Percentiles rank a stretch among this genome's conserved stretches.
phyloP scores from a whole-genome alignment of 139 green algal genomes.

The Limnomonas spitsbergensis region DNA sequence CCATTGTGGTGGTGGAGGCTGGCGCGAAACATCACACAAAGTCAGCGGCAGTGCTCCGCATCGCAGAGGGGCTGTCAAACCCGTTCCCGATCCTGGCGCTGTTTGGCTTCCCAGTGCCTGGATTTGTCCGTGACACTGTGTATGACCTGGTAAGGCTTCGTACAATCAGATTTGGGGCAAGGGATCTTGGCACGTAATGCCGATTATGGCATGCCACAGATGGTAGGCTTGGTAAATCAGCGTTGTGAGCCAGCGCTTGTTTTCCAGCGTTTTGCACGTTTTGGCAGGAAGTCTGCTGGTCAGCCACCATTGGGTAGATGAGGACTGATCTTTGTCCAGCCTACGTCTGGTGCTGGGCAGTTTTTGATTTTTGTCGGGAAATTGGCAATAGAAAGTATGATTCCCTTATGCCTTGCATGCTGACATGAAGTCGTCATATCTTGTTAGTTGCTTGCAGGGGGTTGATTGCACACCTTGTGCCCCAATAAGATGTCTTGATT shows the following conservation, averaged over 20 bases:
- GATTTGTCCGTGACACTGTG: constrained; percentile 44
- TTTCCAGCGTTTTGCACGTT: background rate
- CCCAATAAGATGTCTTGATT: background rate
- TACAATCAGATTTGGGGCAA: background rate
- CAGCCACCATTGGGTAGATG: background rate
- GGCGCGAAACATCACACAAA: constrained; percentile 37
- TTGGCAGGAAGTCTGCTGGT: background rate
- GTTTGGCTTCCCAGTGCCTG: constrained; percentile 43
- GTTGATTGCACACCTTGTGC: background rate
- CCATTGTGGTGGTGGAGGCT: constrained; percentile 13
- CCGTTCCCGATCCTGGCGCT: constrained; percentile 57
- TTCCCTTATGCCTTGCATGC: too few relatives aligned
- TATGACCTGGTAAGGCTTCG: constrained; percentile 49
- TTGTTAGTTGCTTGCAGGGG: background rate
- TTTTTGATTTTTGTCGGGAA: too few relatives aligned
- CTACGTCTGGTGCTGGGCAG: too few relatives aligned
- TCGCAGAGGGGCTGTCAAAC: constrained; percentile 44
- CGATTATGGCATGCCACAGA: background rate
- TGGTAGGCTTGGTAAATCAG: too few relatives aligned
- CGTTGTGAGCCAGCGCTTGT: background rate
- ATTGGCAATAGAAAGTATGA: too few relatives aligned
- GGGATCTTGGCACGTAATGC: background rate
- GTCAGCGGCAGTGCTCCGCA: constrained; percentile 63
- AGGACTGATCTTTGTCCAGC: background rate
- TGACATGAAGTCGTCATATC: too few relatives aligned